These are phyloP conservation scores for Solioccasus polychromus DNA, from an alignment of 768 basidiomycete species.

Conservation along the genomic window DNA sequence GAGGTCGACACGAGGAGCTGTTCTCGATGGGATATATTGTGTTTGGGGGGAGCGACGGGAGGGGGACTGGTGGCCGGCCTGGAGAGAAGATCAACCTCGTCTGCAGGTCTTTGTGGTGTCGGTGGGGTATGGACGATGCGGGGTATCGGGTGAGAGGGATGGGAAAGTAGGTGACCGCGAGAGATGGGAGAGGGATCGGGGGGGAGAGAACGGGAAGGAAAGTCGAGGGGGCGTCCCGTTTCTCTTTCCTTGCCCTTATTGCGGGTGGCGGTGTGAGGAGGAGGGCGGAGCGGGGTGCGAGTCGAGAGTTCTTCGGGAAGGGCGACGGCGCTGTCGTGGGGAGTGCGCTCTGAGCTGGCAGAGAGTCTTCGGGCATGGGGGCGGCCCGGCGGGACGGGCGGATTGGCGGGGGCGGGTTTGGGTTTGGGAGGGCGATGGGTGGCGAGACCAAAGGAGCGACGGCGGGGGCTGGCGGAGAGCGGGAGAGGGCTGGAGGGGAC, in stretches of 20 bases:
- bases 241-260: constrained; percentile 31
- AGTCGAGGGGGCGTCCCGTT: too few species aligned
- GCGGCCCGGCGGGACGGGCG: constrained; percentile 25
- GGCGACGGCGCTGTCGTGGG: constrained; percentile 34
- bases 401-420: constrained; percentile 26
- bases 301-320: constrained; percentile 26
- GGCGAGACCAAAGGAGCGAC: constrained; percentile 31
- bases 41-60: constrained; percentile 11
- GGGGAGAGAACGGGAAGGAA: constrained; percentile 23
- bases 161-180: constrained; percentile 5
- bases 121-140: constrained; percentile 37
- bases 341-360: constrained; percentile 28
- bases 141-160: constrained; percentile 26
- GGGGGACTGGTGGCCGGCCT: constrained; percentile 5
- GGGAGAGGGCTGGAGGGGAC: constrained; percentile 29
- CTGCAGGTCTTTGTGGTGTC: constrained; percentile 31
- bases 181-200: constrained; percentile 13
- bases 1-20: constrained; percentile 27
- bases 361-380: constrained; percentile 29
- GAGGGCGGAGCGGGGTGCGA: not conserved
- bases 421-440: constrained; percentile 28
- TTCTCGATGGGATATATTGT: constrained; percentile 24
- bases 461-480: constrained; percentile 33
- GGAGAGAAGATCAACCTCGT: constrained; percentile 7
- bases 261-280: constrained; percentile 12